Base-by-base conservation (phyloP, 306 rosid genomes). In the Sophora flavescens region DNA sequence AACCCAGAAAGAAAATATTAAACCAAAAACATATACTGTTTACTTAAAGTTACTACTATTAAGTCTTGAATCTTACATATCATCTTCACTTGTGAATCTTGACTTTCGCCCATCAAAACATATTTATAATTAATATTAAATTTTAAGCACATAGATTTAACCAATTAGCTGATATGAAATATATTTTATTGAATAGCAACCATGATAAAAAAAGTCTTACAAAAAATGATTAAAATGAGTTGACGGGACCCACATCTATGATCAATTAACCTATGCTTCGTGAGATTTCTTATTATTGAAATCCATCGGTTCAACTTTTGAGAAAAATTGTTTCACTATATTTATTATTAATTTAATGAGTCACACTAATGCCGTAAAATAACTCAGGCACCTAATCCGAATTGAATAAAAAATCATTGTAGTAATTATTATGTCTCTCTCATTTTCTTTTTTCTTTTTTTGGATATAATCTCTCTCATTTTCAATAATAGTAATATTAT, bases 131-230 rank as follows among this genome's bases (percentile, higher is more conserved):
- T 35, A 70, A 70, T 36, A 52, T 38, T 35, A 53, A 68, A 30
- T 48, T 13, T 28, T 14, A 68, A 68, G 11, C 18, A 48, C 36
- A 26, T 6, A 41, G 18, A 9, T 8, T 10, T 17, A 52, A 48
- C 33, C 30, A 53, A 64, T 48, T 50, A 32, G 51, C 9, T 64
- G 10, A 63, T 7, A 60, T 60, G 61, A 45, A 75, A 63, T 70
- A 2, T 69, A 52, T 38, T 26, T 6, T 53, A 76, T 56, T 26
- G 5, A 64, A 53, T 9, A 28, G 39, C 11, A 51, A 5, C 36
- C 5, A 16, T 50, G 56, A 14, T n/a, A 11, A 64, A 41, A 22
- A 22, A 44, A 1, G 26, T 28, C 8, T 0, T 13, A 11, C 33
- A 50, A 15, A 48, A 16, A 60, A 42, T 15, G 12, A 50, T 47